Base-by-base conservation (phyloP, 441 rosid species). In the Pelargonium myrrhifolium region DNA sequence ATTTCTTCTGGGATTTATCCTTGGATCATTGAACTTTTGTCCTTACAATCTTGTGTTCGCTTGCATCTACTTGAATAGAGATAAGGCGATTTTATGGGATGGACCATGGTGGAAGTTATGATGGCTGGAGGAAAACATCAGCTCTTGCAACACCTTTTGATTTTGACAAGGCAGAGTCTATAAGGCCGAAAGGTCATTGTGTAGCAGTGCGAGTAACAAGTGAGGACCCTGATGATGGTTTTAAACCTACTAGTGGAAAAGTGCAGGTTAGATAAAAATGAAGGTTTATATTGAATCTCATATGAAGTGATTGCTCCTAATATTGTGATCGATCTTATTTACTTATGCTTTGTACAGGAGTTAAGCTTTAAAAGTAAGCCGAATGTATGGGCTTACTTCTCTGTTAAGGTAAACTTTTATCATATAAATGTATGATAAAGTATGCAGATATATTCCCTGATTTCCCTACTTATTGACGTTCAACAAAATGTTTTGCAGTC, bases 191-290 rank as follows among this genome's bases (percentile, higher is more conserved):
- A 84, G 99, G 99, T 74, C 99, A 96, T 71, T 89, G 98, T 80
- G 94, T 96, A 72, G 99, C 98, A 74, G 99, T 96, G 70, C 96
- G 98, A 65, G 94, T 96, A 68, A 96, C 98, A 59, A 93, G 99
- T 71, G 99, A 96, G 87, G 99, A 96, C 78, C 99, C 98, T 51
- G 99, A 96, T 85, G 98, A 96, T 51, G 98, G 99, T 65, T 96
- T 96, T 84, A 96, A 91, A 86, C 98, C 97, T 70, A 96, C 98
- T 21, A 74, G 99, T 59, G 99, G 99, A 67, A 96, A 87, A 93
- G 98, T 96, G 67, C 99, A 86, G 98, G 99, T 95, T 77, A 61
- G 77, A 65, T 62, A 28, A 11, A 62, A 59, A 39, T 60, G 64
- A 9, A 28, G 31, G 31, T 63, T 72, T 39, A 43, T 49, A 31